Evolutionary conservation across 192 early-diverging fungal species (phyloP), one percentile per base, ranked within the genome.

Genomic region (Coemansia sp.): DNA sequence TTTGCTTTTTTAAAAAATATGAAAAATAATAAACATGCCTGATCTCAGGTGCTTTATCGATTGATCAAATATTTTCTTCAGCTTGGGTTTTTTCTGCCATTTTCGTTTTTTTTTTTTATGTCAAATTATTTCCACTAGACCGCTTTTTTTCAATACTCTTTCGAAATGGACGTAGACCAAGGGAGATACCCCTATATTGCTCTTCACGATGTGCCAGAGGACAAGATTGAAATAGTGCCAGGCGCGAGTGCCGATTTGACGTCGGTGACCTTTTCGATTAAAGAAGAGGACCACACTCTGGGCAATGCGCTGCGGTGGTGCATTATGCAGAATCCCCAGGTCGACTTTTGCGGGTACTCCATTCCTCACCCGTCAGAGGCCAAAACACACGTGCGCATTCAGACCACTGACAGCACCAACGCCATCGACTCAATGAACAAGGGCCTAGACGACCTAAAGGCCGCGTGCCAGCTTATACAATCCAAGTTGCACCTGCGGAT

Each of bases 331-430:
- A 97, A 98, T 80, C 89, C 93, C 26, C 84, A 90, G 50, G 95
- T 98, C 26, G 87, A 90, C 44, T 97, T 94, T 73, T 97, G 95
- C 74, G 95, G 95, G 53, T 99, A 99, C 85, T 93, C 96, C 23
- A 93, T 98, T 42, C 96, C 97, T 6, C 97, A 99, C 70, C 97
- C 97, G 47, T 97, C 96, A 21, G 95, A 96, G 77, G 88, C 88
- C 63, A 95, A 94, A 74, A 89, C 94, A 46, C 90, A 98, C 74
- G 43, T 99, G 16, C 92, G 96, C 46, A 93, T 99, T 67, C 96
- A 99, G 80, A 99, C 97, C 17, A 89, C 90, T 47, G 76, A 78
- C 23, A 58, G 64, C 43, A 93, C 93, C 11, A 95, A 89, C 38
- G 93, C 96, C 32, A 81, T 93, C 28, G 89, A 94, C 6, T 93